These are phyloP conservation scores for Rhynchosporium agropyri DNA, from an alignment of 2,329 filamentous ascomycete genomes.

Conservation along the genomic window DNA sequence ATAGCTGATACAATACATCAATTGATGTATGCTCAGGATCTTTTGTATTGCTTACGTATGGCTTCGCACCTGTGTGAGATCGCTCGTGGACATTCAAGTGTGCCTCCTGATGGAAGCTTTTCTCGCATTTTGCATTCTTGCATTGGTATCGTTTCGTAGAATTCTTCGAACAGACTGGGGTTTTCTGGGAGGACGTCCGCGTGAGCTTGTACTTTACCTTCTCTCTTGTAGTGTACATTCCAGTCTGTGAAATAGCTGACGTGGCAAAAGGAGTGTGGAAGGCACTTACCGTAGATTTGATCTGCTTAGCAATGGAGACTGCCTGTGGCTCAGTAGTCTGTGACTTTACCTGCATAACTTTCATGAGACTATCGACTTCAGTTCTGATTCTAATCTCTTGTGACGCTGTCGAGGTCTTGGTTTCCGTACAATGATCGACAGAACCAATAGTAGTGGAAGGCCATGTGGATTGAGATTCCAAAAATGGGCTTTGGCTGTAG, in stretches of 20 bases:
- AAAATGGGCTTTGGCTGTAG: conserved; percentile 43
- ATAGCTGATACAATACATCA: conserved; percentile 45
- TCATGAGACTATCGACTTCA: conserved; percentile 86
- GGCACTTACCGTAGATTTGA: conserved; percentile 36
- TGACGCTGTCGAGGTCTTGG: conserved; percentile 22
- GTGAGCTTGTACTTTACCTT: conserved; percentile 35
- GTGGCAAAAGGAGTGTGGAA: conserved; percentile 43
- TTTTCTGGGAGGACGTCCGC: conserved; percentile 30
- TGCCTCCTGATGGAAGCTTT: conserved; percentile 88
- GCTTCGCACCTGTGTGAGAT: conserved; percentile 86
- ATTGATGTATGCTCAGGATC: conserved; percentile 23
- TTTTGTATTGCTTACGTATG: conserved; percentile 67
- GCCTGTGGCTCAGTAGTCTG: conserved; percentile 44
- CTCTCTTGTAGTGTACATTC: conserved; percentile 18
- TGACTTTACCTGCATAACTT: conserved; percentile 74
- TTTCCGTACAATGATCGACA: conserved; percentile 23
- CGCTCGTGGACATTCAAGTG: conserved; percentile 89
- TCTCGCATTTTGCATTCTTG: conserved; percentile 71
- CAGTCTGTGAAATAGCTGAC: conserved; percentile 17
- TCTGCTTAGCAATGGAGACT: conserved; percentile 34
- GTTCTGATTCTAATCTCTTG: conserved; percentile 69
- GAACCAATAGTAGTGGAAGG: conserved; percentile 30
- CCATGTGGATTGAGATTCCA: conserved; percentile 44
- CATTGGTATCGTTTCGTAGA: conserved; percentile 70
- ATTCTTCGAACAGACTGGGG: conserved; percentile 22